Base-by-base conservation (phyloP, 441 rosid genomes). In the Viola pubescens region DNA sequence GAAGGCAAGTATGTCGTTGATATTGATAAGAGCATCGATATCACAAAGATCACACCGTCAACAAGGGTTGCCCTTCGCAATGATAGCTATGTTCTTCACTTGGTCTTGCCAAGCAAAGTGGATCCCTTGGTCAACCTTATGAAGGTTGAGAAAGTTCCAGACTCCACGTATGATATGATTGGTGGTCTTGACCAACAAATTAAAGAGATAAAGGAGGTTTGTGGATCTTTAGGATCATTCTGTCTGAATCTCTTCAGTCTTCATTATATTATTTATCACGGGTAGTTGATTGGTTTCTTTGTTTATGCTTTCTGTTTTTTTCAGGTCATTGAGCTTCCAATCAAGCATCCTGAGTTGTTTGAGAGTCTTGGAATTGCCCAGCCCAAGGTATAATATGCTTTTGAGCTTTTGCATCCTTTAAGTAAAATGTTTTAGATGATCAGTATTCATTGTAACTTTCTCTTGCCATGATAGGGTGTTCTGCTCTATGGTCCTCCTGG, bases 1-100 rank as follows among this genome's bases (percentile, higher is more conserved):
- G 97, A 92, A 75, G 97, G 98, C 46, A 92, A 92, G 71, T 92
- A 92, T 79, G 98, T 92, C 51, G 98, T 92, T 59, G 97, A 89
- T 74, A 79, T 92, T 70, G 98, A 89, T 74, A 92, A 92, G 75
- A 92, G 66, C 58, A 92, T 92, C 34, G 97, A 89, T 70, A 87
- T 92, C 65, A 87, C 98, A 7, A 92, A 92, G 61, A 86, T 92
- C 64, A 89, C 97, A 2, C 95, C 98, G 10, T 83, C 98, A 4
- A 89, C 97, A 0, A 89, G 98, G 74, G 97, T 92, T 59, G 97
- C 98, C 62, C 97, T 92, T n/a, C 96, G 97, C 9, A 89, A 92
- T 67, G 98, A 92, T 68, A 92, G 98, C 81, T 92, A 92, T 65
- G 97, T 92, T 53, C 96, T 89, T 51, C 98, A 92, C 76, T 69